Evolutionary conservation across 1,284 basidiomycete genomes (phyloP).

Genomic region (Trametes hirsuta): DNA sequence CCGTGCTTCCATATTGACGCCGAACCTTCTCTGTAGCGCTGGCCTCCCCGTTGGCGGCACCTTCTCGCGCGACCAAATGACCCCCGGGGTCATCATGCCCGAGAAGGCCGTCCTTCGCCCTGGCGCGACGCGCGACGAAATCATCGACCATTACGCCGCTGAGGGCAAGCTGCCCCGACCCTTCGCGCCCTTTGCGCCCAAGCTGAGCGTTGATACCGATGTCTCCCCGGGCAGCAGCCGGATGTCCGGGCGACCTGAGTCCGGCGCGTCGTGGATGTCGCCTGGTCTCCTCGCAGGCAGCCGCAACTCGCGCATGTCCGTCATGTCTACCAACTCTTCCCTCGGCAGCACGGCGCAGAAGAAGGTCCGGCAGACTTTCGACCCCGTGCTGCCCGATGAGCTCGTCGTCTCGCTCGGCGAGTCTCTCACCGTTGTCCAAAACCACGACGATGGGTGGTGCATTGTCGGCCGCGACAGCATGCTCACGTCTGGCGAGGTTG

Average conservation of each 20-base stretch:
- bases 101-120: conserved; percentile 46
- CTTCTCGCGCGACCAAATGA: conserved; percentile 51
- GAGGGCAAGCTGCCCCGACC: conserved; percentile 52
- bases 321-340: conserved; percentile 43
- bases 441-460: conserved; percentile 77
- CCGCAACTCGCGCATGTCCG: conserved; percentile 36
- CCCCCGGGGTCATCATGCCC: conserved; percentile 54
- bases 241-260: conserved; percentile 24
- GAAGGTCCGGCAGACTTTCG: conserved; percentile 64
- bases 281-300: conserved; percentile 37
- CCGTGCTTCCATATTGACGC: background rate
- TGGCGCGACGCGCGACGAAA: conserved; percentile 42
- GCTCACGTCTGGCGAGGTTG: conserved; percentile 50
- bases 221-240: conserved; percentile 1
- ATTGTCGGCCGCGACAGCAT: conserved; percentile 61
- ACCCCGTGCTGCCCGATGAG: conserved; percentile 72
- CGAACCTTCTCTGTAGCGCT: conserved; percentile 7
- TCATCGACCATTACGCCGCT: conserved; percentile 49
- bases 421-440: conserved; percentile 56
- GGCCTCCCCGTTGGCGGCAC: conserved; percentile 18
- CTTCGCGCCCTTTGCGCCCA: conserved; percentile 46
- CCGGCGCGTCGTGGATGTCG: conserved; percentile 33
- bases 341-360: conserved; percentile 44
- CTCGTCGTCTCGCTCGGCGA: conserved; percentile 60
- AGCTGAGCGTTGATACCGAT: conserved; percentile 34